phyloP scores from a whole-genome alignment of 176 grass and related monocot genomes.

The Echinochloa phyllopogon region DNA sequence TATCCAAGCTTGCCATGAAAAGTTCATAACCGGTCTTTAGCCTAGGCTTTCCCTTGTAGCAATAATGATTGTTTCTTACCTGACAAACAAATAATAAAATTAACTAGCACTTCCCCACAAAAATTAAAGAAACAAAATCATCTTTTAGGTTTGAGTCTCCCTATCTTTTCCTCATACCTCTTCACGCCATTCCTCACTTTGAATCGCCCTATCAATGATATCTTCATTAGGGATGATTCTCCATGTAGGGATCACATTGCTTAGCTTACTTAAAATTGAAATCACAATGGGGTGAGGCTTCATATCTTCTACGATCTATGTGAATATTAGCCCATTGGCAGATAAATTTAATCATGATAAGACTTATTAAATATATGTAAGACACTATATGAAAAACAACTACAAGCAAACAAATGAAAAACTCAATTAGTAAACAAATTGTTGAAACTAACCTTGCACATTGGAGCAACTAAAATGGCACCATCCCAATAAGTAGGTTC shows the following conservation, averaged over 20 bases:
- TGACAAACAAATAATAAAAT: constrained; percentile 17
- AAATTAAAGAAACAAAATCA: not conserved
- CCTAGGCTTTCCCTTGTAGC: constrained; percentile 74
- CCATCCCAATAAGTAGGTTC: constrained; percentile 70
- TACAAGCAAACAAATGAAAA: not conserved
- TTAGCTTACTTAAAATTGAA: constrained; percentile 50
- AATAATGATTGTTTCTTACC: constrained; percentile 67
- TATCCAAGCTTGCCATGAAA: constrained; percentile 63
- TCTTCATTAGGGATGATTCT: constrained; percentile 64
- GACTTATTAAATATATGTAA: not conserved
- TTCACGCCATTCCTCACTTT: constrained; percentile 48
- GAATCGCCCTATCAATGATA: constrained; percentile 64
- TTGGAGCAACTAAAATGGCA: constrained; percentile 68
- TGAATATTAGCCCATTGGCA: not conserved
- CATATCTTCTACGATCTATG: constrained; percentile 70
- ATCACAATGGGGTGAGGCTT: constrained; percentile 65
- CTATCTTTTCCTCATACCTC: constrained; percentile 47
- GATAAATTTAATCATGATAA: not conserved
- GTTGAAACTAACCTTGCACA: constrained; percentile 69
- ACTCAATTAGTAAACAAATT: not conserved
- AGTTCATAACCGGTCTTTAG: constrained; percentile 64
- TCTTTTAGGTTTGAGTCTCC: not conserved
- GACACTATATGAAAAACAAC: not conserved
- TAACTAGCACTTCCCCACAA: not conserved
- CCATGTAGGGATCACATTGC: constrained; percentile 66